Evolutionary conservation across 106 monocot species (phyloP).

Genomic region (Narthecium ossifragum): DNA sequence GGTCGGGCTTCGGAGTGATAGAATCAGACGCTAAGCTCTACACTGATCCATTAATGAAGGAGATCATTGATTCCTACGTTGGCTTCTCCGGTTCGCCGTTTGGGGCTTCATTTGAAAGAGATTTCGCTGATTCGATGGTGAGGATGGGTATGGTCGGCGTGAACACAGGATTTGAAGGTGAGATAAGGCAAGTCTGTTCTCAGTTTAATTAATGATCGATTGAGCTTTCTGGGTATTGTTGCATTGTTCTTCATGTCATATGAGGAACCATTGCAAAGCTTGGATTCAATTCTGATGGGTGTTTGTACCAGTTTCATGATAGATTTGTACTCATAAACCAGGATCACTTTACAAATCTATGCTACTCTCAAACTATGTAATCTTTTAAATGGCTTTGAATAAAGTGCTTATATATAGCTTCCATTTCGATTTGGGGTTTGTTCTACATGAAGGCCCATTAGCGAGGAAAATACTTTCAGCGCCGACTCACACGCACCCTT

Average conservation of each 20-base stretch:
- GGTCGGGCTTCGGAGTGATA: slow-evolving; percentile 39
- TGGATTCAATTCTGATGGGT: background rate
- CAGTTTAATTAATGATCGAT: slow-evolving; percentile 36
- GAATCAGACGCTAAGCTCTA: slow-evolving; percentile 58
- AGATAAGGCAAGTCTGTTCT: slow-evolving; percentile 51
- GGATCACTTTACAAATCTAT: too few relatives aligned
- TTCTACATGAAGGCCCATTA: too few relatives aligned
- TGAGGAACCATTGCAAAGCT: background rate
- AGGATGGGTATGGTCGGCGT: slow-evolving; percentile 57
- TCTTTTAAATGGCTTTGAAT: background rate
- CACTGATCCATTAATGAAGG: slow-evolving; percentile 14
- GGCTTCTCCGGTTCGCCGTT: background rate
- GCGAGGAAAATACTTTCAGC: too few relatives aligned
- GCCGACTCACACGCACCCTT: too few relatives aligned
- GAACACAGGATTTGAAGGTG: slow-evolving; percentile 30
- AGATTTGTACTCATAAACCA: too few relatives aligned
- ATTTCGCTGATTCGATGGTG: slow-evolving; percentile 48
- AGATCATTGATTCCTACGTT: slow-evolving; percentile 46
- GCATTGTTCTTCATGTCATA: background rate
- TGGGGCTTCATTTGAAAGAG: slow-evolving; percentile 23
- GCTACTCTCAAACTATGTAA: too few relatives aligned
- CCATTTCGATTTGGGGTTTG: too few relatives aligned
- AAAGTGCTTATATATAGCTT: background rate
- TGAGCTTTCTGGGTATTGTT: background rate
- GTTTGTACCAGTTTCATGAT: too few relatives aligned